Evolutionary conservation across 306 rosid genomes (phyloP).

Genomic region (Quercus robur): DNA sequence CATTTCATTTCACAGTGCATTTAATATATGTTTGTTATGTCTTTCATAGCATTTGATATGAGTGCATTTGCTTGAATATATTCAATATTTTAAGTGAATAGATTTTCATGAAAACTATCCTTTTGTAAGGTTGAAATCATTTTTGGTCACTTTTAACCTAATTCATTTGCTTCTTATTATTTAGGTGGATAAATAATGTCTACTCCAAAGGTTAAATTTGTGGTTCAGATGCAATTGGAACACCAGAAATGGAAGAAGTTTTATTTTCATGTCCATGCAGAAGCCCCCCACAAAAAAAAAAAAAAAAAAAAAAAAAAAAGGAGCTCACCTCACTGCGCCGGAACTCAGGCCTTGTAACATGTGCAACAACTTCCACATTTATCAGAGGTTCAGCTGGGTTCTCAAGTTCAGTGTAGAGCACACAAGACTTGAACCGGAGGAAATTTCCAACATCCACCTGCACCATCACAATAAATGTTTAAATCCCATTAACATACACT

Average conservation of each 20-base stretch:
- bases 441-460: constrained; percentile 91
- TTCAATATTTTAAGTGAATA: not conserved
- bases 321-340: constrained; percentile 78
- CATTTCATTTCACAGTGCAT: too few species aligned
- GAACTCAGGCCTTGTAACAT: constrained; percentile 79
- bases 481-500: not conserved
- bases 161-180: not conserved
- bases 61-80: not conserved
- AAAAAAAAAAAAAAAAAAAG: not conserved
- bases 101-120: not conserved
- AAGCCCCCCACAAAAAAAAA: too few species aligned
- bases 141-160: not conserved
- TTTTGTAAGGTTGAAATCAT: not conserved
- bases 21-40: too few species aligned
- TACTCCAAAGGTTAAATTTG: not conserved
- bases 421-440: constrained; percentile 82
- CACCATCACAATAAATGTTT: constrained; percentile 17
- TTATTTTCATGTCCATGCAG: not conserved
- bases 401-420: constrained; percentile 72
- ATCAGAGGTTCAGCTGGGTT: constrained; percentile 52
- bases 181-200: not conserved
- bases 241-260: too few species aligned
- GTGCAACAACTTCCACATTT: constrained; percentile 82
- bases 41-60: too few species aligned
- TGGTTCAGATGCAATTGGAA: too few species aligned